These are phyloP conservation scores for Aspergillus ochraceoroseus DNA, from an alignment of 2,329 filamentous ascomycete genomes.

Conservation along the genomic window DNA sequence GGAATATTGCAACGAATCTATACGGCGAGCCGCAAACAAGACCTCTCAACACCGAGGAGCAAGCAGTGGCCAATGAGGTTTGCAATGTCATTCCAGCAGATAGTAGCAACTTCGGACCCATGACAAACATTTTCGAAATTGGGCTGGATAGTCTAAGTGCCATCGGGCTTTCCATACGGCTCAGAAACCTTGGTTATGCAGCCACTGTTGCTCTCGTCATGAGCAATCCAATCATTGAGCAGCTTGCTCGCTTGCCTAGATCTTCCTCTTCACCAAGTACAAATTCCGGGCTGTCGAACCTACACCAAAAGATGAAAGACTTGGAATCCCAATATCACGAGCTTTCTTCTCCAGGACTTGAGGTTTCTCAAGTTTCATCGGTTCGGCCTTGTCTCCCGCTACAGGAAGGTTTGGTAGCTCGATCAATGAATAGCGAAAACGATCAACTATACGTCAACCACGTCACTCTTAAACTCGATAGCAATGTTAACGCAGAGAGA, in stretches of 20 bases:
- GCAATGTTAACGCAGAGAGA: constrained; percentile 24
- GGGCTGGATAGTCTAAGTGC: constrained; percentile 39
- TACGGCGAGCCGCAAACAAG: constrained; percentile 10
- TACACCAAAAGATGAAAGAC: constrained; percentile 14
- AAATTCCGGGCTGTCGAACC: constrained; percentile 3
- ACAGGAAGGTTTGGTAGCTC: constrained; percentile 37
- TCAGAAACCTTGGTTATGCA: constrained; percentile 33
- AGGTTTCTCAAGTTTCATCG: constrained; percentile 13
- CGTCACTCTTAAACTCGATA: constrained; percentile 32
- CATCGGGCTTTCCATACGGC: constrained; percentile 35
- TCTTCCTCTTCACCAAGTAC: constrained; percentile 3
- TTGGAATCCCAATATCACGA: constrained; percentile 23
- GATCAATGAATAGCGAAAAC: constrained; percentile 31
- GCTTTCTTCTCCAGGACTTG: constrained; percentile 12
- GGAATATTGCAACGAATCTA: constrained; percentile 11
- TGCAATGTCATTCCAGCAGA: constrained; percentile 22
- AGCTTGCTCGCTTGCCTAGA: constrained; percentile 29
- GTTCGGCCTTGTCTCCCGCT: constrained; percentile 31
- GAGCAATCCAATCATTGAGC: constrained; percentile 33
- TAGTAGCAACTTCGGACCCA: constrained; percentile 15
- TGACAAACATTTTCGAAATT: constrained; percentile 37
- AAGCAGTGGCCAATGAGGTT: constrained; percentile 25
- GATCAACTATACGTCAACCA: constrained; percentile 40
- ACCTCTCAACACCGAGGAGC: constrained; percentile 24
- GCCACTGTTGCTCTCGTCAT: constrained; percentile 35